Percentiles rank a stretch among this genome's conserved stretches.
Evolutionary conservation across 192 early-diverging fungal species (phyloP).

Genomic region (Mortierella antarctica): DNA sequence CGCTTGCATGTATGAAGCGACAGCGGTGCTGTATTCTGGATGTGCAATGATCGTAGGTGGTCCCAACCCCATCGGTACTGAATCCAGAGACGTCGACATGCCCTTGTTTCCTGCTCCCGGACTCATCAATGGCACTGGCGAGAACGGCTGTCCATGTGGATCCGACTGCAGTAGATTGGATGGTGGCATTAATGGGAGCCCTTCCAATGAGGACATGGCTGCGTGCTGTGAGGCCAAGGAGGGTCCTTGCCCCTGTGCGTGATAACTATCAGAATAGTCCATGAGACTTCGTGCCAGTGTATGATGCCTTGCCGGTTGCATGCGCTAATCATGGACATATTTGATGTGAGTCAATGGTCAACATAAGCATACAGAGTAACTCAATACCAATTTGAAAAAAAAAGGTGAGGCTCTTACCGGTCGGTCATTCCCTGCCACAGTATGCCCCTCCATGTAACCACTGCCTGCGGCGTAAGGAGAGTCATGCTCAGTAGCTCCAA

Average conservation of each 20-base stretch:
- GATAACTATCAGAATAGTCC: conserved; percentile 14
- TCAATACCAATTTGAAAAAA: not conserved
- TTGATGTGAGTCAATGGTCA: too few species aligned
- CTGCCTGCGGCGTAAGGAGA: conserved; percentile 12
- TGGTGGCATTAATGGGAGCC: conserved; percentile 3
- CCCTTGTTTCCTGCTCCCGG: conserved; percentile 5
- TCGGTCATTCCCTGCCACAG: conserved; percentile 11
- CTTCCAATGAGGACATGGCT: conserved; percentile 10
- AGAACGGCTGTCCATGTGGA: conserved; percentile 17
- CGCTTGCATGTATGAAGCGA: conserved; percentile 19
- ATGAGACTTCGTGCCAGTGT: conserved; percentile 11
- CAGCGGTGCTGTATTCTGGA: conserved; percentile 16
- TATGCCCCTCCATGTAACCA: conserved; percentile 6
- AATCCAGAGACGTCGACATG: conserved; percentile 23
- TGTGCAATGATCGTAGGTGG: conserved; percentile 28
- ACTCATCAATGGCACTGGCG: conserved; percentile 9
- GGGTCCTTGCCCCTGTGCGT: conserved; percentile 14
- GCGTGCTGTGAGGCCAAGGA: conserved; percentile 6
- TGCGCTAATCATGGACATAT: not conserved
- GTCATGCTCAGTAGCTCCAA: conserved; percentile 19
- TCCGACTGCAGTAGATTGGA: conserved; percentile 13
- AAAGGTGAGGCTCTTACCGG: conserved; percentile 10
- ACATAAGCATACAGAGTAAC: too few species aligned
- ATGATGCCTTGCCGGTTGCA: conserved; percentile 1
- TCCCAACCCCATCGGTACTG: conserved; percentile 25